Conservation (phyloP, 345 rosid species). For the Eucalyptus marginata region DNA sequence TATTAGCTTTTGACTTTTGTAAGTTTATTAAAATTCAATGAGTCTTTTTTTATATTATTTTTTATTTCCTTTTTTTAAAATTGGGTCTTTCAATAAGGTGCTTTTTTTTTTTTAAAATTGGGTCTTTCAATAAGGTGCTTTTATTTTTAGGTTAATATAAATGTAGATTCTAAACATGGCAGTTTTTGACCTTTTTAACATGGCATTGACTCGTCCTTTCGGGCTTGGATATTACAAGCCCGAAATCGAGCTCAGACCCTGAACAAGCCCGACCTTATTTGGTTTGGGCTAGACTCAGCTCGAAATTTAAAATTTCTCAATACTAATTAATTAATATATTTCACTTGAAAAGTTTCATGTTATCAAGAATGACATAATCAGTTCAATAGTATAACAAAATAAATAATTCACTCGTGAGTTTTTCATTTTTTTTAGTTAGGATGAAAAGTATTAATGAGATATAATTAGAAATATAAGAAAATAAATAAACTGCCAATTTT, state of each 20-base stretch:
- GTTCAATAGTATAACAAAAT: background rate
- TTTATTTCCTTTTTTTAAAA: background rate
- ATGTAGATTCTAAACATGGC: background rate
- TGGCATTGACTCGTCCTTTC: background rate
- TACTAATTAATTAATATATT: background rate
- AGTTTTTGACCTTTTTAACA: too few species aligned
- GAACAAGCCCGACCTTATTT: background rate
- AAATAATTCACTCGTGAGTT: background rate
- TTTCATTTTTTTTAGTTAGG: background rate
- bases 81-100: background rate
- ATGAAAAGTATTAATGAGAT: background rate
- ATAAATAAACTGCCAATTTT: background rate
- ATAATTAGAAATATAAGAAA: background rate
- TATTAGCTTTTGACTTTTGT: background rate
- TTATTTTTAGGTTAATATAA: background rate
- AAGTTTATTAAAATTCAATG: background rate
- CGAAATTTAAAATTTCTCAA: background rate
- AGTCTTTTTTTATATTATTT: too few species aligned
- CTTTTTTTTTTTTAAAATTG: background rate
- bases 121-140: background rate
- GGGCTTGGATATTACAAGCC: background rate
- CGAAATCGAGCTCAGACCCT: background rate
- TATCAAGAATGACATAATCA: background rate
- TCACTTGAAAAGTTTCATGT: background rate
- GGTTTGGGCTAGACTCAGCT: background rate